phyloP scores from a whole-genome alignment of 768 basidiomycete genomes.

The Leucogyrophana mollusca region DNA sequence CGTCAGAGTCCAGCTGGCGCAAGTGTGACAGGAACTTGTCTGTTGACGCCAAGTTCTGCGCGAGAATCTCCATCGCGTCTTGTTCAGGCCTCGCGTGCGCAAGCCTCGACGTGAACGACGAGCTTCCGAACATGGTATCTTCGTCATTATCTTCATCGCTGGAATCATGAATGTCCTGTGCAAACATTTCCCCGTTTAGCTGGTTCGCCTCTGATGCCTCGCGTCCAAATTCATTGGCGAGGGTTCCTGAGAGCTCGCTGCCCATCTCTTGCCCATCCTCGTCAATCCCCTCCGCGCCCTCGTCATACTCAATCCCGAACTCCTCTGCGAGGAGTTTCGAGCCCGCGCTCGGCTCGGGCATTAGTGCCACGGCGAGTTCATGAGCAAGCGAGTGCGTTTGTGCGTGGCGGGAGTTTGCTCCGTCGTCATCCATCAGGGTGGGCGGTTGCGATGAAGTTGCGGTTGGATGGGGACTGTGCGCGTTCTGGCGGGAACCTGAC shows the following conservation, averaged over 20 bases:
- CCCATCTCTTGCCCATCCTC: conserved; percentile 37
- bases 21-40: conserved; percentile 75
- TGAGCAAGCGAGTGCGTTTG: conserved; percentile 71
- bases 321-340: conserved; percentile 83
- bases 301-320: conserved; percentile 87
- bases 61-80: conserved; percentile 73
- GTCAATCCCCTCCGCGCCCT: conserved; percentile 82
- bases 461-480: no score
- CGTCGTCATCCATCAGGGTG: no score
- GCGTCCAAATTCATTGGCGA: conserved; percentile 42
- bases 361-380: conserved; percentile 82
- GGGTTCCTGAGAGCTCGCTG: conserved; percentile 30
- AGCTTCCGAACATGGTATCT: conserved; percentile 13
- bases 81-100: conserved; percentile 23
- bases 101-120: conserved; percentile 10
- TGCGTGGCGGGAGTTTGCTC: no score
- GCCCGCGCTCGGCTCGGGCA: conserved; percentile 80
- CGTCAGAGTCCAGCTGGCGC: conserved; percentile 54
- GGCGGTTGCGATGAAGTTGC: no score
- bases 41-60: conserved; percentile 73
- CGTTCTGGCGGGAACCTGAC: no score
- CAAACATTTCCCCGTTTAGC: conserved; percentile 21
- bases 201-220: conserved; percentile 12
- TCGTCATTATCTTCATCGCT: conserved; percentile 26
- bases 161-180: conserved; percentile 9